phyloP scores from a whole-genome alignment of 495 filamentous ascomycete genomes.

The Hypoxylon crocopeplum region DNA sequence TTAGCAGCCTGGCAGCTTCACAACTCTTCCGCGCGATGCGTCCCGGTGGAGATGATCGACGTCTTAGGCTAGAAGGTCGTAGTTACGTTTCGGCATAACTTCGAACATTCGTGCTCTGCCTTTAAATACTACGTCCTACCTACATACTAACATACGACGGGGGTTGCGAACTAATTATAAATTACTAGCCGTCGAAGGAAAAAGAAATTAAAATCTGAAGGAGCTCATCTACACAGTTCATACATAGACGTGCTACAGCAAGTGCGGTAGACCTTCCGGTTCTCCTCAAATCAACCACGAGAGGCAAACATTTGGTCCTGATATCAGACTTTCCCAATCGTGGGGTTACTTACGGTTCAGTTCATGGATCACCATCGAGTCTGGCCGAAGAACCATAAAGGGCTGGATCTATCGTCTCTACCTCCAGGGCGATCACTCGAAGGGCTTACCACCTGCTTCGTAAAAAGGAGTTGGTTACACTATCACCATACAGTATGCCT shows the following conservation, averaged over 20 bases:
- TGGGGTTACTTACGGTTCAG: conserved; percentile 12
- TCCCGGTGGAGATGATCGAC: conserved; percentile 7
- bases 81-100: conserved; percentile 19
- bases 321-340: conserved; percentile 16
- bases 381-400: background rate
- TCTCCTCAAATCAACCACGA: conserved; percentile 17
- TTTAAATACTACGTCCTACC: conserved; percentile 19
- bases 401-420: background rate
- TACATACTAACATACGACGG: background rate
- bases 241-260: conserved; percentile 10
- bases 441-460: background rate
- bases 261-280: conserved; percentile 10
- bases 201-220: conserved; percentile 15
- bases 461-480: too few relatives aligned
- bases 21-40: conserved; percentile 18
- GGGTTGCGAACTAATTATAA: conserved; percentile 24
- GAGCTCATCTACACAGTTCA: conserved; percentile 7
- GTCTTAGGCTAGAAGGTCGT: too few relatives aligned
- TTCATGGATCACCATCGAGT: conserved; percentile 4
- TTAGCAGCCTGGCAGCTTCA: too few relatives aligned
- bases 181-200: conserved; percentile 5
- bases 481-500: too few relatives aligned
- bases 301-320: conserved; percentile 1
- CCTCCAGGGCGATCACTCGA: too few relatives aligned
- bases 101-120: background rate